Percentiles rank a stretch among this genome's conserved stretches.
Evolutionary conservation across 2,329 filamentous ascomycete species (phyloP).

Genomic region (Neofusicoccum kwambonambiense): DNA sequence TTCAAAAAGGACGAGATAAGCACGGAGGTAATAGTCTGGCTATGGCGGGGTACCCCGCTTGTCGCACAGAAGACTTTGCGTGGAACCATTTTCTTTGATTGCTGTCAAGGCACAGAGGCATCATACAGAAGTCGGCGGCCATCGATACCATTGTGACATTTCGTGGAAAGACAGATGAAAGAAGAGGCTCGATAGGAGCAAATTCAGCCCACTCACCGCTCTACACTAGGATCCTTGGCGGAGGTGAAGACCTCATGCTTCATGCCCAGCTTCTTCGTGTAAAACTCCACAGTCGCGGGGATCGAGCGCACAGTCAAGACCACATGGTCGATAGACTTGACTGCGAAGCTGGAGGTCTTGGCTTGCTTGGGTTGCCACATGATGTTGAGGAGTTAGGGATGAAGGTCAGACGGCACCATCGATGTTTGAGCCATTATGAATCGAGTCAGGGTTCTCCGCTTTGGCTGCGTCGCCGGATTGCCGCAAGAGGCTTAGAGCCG

Average conservation of each 20-base stretch:
- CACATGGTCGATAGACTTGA: conserved; percentile 5
- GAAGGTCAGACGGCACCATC: neutral
- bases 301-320: conserved; percentile 7
- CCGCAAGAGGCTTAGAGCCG: neutral
- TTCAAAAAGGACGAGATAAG: no score
- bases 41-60: no score
- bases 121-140: no score
- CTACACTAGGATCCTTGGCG: conserved; percentile 5
- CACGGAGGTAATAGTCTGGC: no score
- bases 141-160: no score
- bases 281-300: conserved; percentile 20
- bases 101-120: no score
- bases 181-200: neutral
- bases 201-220: neutral
- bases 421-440: neutral
- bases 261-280: conserved; percentile 19
- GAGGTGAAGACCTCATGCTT: conserved; percentile 19
- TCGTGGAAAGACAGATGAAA: no score
- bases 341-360: conserved; percentile 1
- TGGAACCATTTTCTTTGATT: no score
- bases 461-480: neutral
- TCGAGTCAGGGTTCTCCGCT: neutral
- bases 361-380: neutral
- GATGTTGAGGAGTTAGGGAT: neutral
- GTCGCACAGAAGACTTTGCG: no score